Evolutionary conservation across 148 eudicot genomes (phyloP).

Genomic region (Rhododendron mucronatum): DNA sequence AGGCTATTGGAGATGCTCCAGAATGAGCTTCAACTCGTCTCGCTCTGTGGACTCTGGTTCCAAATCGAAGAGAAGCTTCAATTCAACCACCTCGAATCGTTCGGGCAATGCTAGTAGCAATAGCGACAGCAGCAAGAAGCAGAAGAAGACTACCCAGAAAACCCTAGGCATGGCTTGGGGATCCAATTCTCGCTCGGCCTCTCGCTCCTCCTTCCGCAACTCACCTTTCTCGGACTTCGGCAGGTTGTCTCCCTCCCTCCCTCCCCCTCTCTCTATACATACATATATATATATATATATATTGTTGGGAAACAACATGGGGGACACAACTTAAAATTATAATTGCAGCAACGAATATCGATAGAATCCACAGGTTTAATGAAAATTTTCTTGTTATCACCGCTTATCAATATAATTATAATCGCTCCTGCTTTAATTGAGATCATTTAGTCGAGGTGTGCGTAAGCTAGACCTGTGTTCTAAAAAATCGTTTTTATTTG

Average conservation of each 20-base stretch:
- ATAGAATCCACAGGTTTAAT: too few relatives aligned
- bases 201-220: slow-evolving; percentile 61
- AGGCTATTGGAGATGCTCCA: not conserved
- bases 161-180: slow-evolving; percentile 96
- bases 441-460: too few relatives aligned
- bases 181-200: slow-evolving; percentile 49
- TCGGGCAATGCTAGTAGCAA: slow-evolving; percentile 11
- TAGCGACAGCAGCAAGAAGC: slow-evolving; percentile 23
- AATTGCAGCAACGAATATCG: too few relatives aligned
- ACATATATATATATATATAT: too few relatives aligned
- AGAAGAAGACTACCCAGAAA: slow-evolving; percentile 58
- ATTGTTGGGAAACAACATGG: too few relatives aligned
- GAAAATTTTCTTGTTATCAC: not conserved
- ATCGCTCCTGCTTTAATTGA: too few relatives aligned
- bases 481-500: not conserved
- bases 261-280: not conserved
- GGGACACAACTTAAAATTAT: too few relatives aligned
- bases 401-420: not conserved
- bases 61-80: slow-evolving; percentile 57
- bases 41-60: slow-evolving; percentile 31
- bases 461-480: too few relatives aligned
- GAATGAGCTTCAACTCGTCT: slow-evolving; percentile 46
- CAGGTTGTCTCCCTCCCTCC: slow-evolving; percentile 32
- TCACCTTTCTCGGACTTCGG: slow-evolving; percentile 81
- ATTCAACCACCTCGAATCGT: slow-evolving; percentile 45